Evolutionary conservation across 2,329 filamentous ascomycete species (phyloP), one percentile per base, ranked within the genome.

Genomic region (Fusarium anguioides): DNA sequence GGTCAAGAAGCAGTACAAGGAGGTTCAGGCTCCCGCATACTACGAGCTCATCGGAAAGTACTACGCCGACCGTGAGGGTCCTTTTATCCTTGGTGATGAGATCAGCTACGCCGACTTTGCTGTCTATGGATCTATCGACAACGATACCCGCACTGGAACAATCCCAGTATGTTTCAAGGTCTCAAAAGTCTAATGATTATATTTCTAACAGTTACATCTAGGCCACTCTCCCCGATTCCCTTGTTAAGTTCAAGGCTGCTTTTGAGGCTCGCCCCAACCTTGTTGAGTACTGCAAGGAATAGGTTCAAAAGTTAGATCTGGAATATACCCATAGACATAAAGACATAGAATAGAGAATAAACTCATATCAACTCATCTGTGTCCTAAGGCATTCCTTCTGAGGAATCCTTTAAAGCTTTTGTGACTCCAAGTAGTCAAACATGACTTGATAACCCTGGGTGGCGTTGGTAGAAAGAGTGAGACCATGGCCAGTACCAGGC

Each of bases 41-140:
- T 75, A 79, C 29, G 60, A 72, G 0, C 36, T 76, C 2, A 24
- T 79, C 2, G 72, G 53, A 0, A 56, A 75, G 27, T 77, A 76
- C 33, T 80, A 79, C 27, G 49, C 69, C 0, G 68, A 77, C 2
- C 51, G 46, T 0, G 53, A 54, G 0, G 79, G 78, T 0, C 79
- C 79, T 2, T 81, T 75, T 46, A 74, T 81, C 5, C 63, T 81
- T 0, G 78, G 79, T 2, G 66, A 79, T 7, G 72, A 64, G 24
- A 54, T 80, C 47, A 78, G 75, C 6, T 81, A 81, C 35, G 74
- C 70, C 15, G 79, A 81, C 37, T 81, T 81, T 58, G 77, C 76
- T 0, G 66, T 81, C 4, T 80, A 76, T 54, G 76, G 79, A 47
- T 77, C 77, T 4, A 74, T 80, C 26, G 77, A 81, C 42, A 79